Evolutionary conservation across 768 basidiomycete species (phyloP), one percentile per base, ranked within the genome.

Genomic region (Phaeolepiota aurea): DNA sequence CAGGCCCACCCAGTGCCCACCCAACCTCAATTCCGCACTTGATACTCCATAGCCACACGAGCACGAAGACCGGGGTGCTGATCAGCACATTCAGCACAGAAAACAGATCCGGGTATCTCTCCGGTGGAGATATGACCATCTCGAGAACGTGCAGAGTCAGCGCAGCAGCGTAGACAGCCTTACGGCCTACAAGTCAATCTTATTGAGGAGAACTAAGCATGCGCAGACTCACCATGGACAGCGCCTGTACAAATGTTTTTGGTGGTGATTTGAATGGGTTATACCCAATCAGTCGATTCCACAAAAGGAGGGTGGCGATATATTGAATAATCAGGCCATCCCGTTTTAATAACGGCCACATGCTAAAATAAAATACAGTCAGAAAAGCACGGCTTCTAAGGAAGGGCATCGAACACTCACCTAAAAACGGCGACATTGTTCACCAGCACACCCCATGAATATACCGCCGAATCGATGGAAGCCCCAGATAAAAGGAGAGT

Each of bases 41-140:
- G 56, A 90, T 78, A 37, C 86, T 87, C 90, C 90, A 96, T 12
- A 91, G 53, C 87, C 87, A 97, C n/a, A 76, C 69, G 20, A 88
- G 56, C 4, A 68, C 74, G 55, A 97, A 94, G 13, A 94, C 77
- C 1, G 79, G 82, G 1, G 82, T 84, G 53, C 82, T 79, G 33
- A 92, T 54, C 12, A 90, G 72, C 2, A 91, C 79, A 56, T 96
- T 97, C 28, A 91, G 65, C 1, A 93, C 89, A 0, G 84, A 65
- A 55, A 77, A 96, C 30, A 96, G 58, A 57, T 94, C 89, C 0
- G 89, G 93, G 48, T 89, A 86, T 44, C 82, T 79, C 3, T 71
- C 51, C 3, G 90, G 89, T 5, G 90, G 80, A 2, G 64, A 28
- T 21, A 85, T 33, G 4, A 78, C 21, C 20, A 74, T 30, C 55